Percentiles rank a stretch among this genome's conserved stretches.
Conservation (phyloP, 2,329 filamentous ascomycete species). For the Penicillium polonicum region DNA sequence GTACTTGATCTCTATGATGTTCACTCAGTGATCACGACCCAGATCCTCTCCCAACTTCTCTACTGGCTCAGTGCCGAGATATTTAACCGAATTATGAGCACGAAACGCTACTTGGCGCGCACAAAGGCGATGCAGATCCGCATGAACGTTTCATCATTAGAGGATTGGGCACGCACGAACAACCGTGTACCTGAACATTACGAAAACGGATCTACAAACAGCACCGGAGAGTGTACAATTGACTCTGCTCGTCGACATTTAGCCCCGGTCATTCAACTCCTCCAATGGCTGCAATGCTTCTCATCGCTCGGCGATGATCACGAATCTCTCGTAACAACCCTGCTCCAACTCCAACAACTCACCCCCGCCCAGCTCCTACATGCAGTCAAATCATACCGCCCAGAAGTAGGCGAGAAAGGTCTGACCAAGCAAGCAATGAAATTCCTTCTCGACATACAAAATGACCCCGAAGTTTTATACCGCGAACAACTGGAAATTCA, state of each 20-base stretch:
- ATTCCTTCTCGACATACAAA: constrained; percentile 77
- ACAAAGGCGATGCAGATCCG: constrained; percentile 99
- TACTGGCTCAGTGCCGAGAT: constrained; percentile 97
- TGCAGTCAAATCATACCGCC: constrained; percentile 85
- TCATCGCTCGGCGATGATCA: constrained; percentile 89
- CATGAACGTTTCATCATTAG: constrained; percentile 93
- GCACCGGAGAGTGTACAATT: constrained; percentile 80
- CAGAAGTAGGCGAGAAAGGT: constrained; percentile 92
- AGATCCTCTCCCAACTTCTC: constrained; percentile 86
- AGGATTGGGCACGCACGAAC: constrained; percentile 93
- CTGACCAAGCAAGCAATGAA: constrained; percentile 85
- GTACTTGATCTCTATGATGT: constrained; percentile 98
- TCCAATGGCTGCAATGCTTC: constrained; percentile 98
- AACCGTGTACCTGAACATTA: constrained; percentile 94
- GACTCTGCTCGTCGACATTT: constrained; percentile 82
- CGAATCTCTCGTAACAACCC: constrained; percentile 80
- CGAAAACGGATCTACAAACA: constrained; percentile 82
- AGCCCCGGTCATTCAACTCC: constrained; percentile 83
- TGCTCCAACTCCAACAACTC: constrained; percentile 83
- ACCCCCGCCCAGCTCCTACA: constrained; percentile 88
- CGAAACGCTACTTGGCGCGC: constrained; percentile 86
- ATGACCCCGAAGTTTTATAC: constrained; percentile 63
- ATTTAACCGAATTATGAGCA: constrained; percentile 97
- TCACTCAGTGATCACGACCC: constrained; percentile 90
- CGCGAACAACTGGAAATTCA: constrained; percentile 37